These are phyloP conservation scores for Heimioporus sp. DNA, from an alignment of 768 basidiomycete species.

Conservation along the genomic window DNA sequence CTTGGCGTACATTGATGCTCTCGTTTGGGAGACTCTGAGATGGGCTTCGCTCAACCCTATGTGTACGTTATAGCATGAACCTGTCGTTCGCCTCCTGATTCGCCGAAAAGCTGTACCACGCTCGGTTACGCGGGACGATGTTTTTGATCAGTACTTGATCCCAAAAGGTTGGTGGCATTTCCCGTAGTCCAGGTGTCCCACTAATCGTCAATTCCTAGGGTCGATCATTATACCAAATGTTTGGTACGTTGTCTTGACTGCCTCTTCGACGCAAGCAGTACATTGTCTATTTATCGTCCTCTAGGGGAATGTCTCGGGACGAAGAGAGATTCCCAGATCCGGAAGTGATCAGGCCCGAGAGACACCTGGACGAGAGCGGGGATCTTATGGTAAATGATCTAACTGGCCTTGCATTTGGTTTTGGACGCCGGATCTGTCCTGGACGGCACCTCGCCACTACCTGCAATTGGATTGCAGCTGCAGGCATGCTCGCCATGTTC, in stretches of 20 bases:
- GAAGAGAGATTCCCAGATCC: conserved; percentile 27
- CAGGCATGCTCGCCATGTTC: conserved; percentile 18
- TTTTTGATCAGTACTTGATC: conserved; percentile 46
- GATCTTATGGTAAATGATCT: conserved; percentile 19
- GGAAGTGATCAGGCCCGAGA: conserved; percentile 31
- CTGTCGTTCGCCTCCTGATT: neutral
- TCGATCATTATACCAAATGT: conserved; percentile 19
- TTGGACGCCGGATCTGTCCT: conserved; percentile 26
- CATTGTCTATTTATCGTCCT: neutral
- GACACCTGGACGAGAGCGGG: conserved; percentile 25
- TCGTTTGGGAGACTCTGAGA: conserved; percentile 20
- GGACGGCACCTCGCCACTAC: conserved; percentile 20
- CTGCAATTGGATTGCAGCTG: conserved; percentile 19
- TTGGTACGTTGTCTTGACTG: conserved; percentile 9
- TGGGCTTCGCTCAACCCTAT: conserved; percentile 23
- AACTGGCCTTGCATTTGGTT: conserved; percentile 29
- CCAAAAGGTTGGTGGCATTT: conserved; percentile 40
- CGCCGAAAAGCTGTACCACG: conserved; percentile 26
- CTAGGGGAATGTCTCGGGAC: conserved; percentile 24
- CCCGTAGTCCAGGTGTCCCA: too few species aligned
- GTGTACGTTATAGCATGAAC: conserved; percentile 5
- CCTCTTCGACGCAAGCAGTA: neutral
- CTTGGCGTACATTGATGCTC: conserved; percentile 21
- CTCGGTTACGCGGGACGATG: conserved; percentile 35
- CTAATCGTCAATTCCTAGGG: conserved; percentile 9